Evolutionary conservation across 805 yeast species (phyloP).

Genomic region (Tetrapisispora nanseiensis): DNA sequence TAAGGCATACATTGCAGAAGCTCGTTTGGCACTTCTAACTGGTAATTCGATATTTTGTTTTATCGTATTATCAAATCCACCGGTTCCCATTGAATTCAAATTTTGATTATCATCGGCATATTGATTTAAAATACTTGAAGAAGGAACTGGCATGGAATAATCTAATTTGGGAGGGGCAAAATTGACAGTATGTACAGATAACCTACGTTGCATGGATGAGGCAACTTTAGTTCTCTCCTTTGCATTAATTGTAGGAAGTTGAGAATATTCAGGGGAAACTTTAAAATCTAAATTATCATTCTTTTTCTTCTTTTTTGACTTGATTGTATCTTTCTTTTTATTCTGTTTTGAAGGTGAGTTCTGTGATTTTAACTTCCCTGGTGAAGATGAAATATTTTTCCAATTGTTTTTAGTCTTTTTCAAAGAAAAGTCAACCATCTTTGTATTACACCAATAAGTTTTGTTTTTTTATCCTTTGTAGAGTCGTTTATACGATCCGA

Average conservation of each 20-base stretch:
- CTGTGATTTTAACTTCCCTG: constrained; percentile 9
- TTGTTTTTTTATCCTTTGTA: too few relatives aligned
- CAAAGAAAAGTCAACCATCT: constrained; percentile 29
- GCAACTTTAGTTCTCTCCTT: constrained; percentile 33
- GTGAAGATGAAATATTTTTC: constrained; percentile 15
- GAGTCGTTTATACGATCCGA: too few relatives aligned
- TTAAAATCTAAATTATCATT: constrained; percentile 5
- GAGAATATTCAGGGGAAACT: constrained; percentile 5
- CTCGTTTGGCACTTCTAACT: background rate
- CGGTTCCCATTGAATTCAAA: background rate
- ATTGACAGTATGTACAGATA: constrained; percentile 33
- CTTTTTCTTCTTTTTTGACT: constrained; percentile 4
- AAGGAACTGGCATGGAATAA: constrained; percentile 24
- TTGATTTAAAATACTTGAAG: background rate
- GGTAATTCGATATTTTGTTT: background rate
- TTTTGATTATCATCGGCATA: background rate
- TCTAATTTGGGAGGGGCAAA: constrained; percentile 24
- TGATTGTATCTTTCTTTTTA: constrained; percentile 5
- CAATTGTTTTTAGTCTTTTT: constrained; percentile 27
- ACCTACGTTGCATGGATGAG: constrained; percentile 35
- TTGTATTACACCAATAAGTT: too few relatives aligned
- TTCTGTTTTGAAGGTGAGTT: constrained; percentile 11
- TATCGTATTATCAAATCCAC: background rate
- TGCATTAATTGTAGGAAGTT: constrained; percentile 29
- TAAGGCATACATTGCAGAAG: background rate